A percentile compares a stretch with the other conserved stretches of the same genome.
These are phyloP conservation scores for Alternaria sp. DNA, from an alignment of 2,329 filamentous ascomycete genomes.

Conservation along the genomic window DNA sequence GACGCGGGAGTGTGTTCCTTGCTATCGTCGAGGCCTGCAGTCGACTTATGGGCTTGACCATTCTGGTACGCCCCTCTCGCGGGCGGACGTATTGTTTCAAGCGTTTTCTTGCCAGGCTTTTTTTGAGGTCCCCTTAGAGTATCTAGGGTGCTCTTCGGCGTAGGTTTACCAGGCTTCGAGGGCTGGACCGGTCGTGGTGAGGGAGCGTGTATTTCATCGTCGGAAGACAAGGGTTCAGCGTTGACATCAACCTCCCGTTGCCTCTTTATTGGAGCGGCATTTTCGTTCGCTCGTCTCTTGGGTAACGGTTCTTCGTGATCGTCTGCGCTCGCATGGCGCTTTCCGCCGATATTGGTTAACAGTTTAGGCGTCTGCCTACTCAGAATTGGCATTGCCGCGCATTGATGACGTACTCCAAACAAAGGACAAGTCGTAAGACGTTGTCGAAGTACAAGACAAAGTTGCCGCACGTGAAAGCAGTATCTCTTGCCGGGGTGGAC, in stretches of 20 bases:
- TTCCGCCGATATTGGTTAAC: conserved; percentile 41
- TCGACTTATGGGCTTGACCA: conserved; percentile 19
- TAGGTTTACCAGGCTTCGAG: not conserved
- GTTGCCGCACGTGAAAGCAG: not conserved
- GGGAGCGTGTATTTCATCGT: conserved; percentile 24
- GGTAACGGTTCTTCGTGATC: conserved; percentile 45
- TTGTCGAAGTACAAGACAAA: not conserved
- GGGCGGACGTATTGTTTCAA: conserved; percentile 14
- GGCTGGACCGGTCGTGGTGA: conserved; percentile 15
- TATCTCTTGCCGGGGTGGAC: not conserved
- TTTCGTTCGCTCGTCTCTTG: conserved; percentile 11
- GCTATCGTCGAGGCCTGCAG: conserved; percentile 12
- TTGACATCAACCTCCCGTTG: conserved; percentile 19
- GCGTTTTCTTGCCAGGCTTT: conserved; percentile 1
- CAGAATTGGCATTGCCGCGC: conserved; percentile 22
- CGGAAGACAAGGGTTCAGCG: conserved; percentile 34
- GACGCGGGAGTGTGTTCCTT: conserved; percentile 29
- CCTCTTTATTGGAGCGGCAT: not conserved
- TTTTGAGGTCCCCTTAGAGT: conserved; percentile 16
- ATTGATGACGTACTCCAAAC: not conserved
- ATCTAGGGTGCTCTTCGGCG: not conserved
- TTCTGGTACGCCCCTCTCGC: conserved; percentile 13
- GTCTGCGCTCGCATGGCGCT: conserved; percentile 47
- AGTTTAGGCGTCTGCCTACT: conserved; percentile 26
- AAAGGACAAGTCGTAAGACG: not conserved